phyloP scores from a whole-genome alignment of 164 flowering plant genomes.

The Vitis rupestris region DNA sequence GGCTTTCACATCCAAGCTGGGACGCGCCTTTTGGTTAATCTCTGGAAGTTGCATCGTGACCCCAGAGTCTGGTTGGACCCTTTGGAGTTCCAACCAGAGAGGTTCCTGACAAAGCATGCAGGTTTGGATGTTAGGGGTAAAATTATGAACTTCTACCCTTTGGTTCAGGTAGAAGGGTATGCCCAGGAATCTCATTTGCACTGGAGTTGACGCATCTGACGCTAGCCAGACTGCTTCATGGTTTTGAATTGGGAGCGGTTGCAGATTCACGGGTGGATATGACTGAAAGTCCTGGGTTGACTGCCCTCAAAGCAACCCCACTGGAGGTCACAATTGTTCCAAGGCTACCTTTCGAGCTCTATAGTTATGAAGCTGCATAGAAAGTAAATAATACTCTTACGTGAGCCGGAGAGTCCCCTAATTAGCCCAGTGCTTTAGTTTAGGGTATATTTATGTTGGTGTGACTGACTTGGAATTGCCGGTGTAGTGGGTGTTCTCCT shows the following conservation, averaged over 20 bases:
- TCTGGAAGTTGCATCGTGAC: constrained; percentile 42
- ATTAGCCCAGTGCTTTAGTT: no score
- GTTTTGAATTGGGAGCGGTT: constrained; percentile 16
- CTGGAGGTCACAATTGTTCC: constrained; percentile 27
- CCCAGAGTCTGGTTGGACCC: constrained; percentile 36
- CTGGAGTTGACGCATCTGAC: constrained; percentile 20
- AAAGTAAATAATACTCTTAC: no score
- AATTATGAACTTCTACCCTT: constrained; percentile 25
- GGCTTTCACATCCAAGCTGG: constrained; percentile 27
- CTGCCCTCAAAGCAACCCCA: constrained; percentile 17
- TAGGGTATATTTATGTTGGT: no score
- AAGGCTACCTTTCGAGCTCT: constrained; percentile 4
- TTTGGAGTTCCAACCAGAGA: constrained; percentile 31
- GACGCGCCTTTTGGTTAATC: constrained; percentile 25
- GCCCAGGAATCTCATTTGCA: constrained; percentile 23
- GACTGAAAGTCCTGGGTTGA: constrained; percentile 16
- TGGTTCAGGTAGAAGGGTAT: constrained; percentile 32
- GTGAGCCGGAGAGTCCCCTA: no score
- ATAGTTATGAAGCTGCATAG: no score
- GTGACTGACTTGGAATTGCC: no score
- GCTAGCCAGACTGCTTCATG: constrained; percentile 29
- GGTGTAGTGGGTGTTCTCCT: no score
- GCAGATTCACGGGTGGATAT: constrained; percentile 16
- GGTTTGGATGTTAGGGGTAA: constrained; percentile 18
- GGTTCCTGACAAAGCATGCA: constrained; percentile 24